Evolutionary conservation across 2,329 filamentous ascomycete genomes (phyloP), one percentile per base, ranked within the genome.

Genomic region (Plectosphaerella sp.): DNA sequence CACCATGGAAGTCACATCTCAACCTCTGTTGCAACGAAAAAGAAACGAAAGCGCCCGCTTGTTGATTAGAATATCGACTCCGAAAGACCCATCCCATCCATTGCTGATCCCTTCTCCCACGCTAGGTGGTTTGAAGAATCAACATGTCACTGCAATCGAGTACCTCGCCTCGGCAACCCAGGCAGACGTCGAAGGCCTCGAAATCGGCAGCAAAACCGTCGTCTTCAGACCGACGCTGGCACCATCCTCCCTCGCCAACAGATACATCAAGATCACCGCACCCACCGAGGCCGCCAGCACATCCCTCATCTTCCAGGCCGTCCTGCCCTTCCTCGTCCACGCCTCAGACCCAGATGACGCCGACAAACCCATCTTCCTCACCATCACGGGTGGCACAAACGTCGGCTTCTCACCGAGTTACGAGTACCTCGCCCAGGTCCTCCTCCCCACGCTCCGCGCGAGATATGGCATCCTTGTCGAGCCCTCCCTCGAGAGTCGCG

Each of bases 341-440:
- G 74, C 79, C 0, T 69, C 72, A n/a, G 71, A 72, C 54, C 67
- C 69, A 7, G 61, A 55, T n/a, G 63, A 59, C 7, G 68, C 74
- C 24, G 33, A 45, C 6, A 20, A 25, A 18, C 46, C 72, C 75
- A 67, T 84, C 20, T 70, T 72, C 28, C 58, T 85, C 5, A 70
- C 73, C 16, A 75, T 86, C 7, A 71, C 74, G 2, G 82, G 82
- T 5, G 82, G 83, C 15, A 85, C 82, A 1, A 85, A 86, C 56
- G 76, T 80, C 3, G 68, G 72, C 10, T 82, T 74, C 59, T 82
- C 81, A 1, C 70, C 74, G 1, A 81, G 76, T n/a, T 84, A 73
- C 53, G 82, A 87, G 59, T 87, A 86, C 59, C 66, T 85, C 4
- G 79, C 83, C 59, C 82, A 85, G 59, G 77, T 86, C 1, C 69